Percentiles rank a stretch among this genome's conserved stretches.
Evolutionary conservation across 202 grass and related monocot species (phyloP).

Genomic region (Bolboschoenoplectus hybrid): DNA sequence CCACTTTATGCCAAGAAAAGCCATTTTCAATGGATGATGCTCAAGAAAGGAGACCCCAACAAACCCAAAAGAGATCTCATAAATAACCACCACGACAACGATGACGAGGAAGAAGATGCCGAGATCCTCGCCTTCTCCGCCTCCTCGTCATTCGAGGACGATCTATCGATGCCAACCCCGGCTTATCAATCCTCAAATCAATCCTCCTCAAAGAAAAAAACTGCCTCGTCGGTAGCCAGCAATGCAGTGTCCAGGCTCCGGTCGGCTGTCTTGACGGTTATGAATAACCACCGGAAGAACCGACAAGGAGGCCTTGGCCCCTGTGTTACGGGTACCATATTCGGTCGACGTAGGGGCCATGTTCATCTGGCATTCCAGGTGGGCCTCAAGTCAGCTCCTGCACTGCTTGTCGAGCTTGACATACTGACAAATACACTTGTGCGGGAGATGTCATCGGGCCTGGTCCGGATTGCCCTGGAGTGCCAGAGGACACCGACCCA

Average conservation of each 20-base stretch:
- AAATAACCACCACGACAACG: background rate
- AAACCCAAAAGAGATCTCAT: constrained; percentile 21
- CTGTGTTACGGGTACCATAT: constrained; percentile 74
- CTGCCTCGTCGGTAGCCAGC: background rate
- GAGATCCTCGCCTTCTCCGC: constrained; percentile 38
- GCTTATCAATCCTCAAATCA: constrained; percentile 3
- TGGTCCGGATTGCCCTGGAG: constrained; percentile 84
- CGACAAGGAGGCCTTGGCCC: constrained; percentile 52
- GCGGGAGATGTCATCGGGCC: constrained; percentile 80
- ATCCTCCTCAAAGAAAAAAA: constrained; percentile 10
- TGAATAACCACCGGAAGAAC: constrained; percentile 50
- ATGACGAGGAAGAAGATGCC: constrained; percentile 40
- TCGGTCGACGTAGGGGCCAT: constrained; percentile 57
- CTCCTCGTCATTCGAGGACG: constrained; percentile 34
- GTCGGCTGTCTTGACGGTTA: constrained; percentile 57
- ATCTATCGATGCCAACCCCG: constrained; percentile 5
- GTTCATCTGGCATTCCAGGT: constrained; percentile 75
- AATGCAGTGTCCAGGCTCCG: constrained; percentile 55
- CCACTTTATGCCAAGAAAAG: constrained; percentile 37
- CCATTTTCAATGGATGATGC: constrained; percentile 37
- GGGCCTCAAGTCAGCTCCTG: constrained; percentile 57
- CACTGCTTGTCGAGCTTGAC: constrained; percentile 73
- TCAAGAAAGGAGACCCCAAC: constrained; percentile 38
- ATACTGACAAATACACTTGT: constrained; percentile 68
- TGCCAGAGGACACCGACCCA: constrained; percentile 50